Percentiles rank a stretch among this genome's conserved stretches.
phyloP scores from a whole-genome alignment of 257 asterid species.

The Nemophila menziesii region DNA sequence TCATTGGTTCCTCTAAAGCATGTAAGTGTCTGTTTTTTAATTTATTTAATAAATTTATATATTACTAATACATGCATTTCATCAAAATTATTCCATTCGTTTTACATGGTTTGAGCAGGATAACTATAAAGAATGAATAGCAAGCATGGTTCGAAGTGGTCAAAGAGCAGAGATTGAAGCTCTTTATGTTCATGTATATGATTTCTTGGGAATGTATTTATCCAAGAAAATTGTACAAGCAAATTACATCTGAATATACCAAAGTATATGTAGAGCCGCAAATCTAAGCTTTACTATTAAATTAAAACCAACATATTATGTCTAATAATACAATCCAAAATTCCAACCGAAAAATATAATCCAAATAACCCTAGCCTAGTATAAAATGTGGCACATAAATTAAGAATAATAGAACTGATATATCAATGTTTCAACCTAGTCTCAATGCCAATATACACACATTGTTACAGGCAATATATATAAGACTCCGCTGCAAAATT shows the following conservation, averaged over 20 bases:
- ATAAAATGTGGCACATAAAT: no score
- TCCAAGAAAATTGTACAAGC: conserved; percentile 70
- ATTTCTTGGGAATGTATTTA: conserved; percentile 52
- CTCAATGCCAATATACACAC: conserved; percentile 25
- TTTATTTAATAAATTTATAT: no score
- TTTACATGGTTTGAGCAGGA: conserved; percentile 28
- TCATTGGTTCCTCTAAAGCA: conserved; percentile 46
- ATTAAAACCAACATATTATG: no score
- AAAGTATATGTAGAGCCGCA: no score
- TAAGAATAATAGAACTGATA: no score
- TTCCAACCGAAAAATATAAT: no score
- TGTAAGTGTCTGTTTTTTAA: conserved; percentile 59
- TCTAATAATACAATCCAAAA: no score
- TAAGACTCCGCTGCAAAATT: conserved; percentile 7
- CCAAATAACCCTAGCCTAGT: no score
- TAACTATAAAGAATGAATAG: conserved; percentile 64
- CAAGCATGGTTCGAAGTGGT: conserved; percentile 53
- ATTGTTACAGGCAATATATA: conserved; percentile 19
- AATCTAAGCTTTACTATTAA: no score
- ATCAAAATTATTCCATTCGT: no score
- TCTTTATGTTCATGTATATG: conserved; percentile 70
- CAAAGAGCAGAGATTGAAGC: conserved; percentile 85
- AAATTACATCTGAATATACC: conserved; percentile 31
- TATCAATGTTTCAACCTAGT: conserved; percentile 1
- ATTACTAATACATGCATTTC: no score